These are phyloP conservation scores for Suhomyces panamericanus DNA, from an alignment of 1,139 yeast genomes.

Conservation along the genomic window DNA sequence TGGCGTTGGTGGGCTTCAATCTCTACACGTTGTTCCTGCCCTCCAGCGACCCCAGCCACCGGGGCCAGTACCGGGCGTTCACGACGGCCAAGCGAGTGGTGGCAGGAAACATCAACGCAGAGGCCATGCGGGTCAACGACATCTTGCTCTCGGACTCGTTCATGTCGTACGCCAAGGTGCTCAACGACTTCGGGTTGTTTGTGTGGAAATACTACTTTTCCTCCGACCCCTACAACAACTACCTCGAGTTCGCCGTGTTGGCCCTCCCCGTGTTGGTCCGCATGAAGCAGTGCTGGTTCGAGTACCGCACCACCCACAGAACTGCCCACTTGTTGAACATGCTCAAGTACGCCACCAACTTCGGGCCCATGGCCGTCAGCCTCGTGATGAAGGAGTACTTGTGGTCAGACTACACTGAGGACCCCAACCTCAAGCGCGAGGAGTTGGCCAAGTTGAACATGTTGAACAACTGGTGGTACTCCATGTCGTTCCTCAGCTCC, in stretches of 20 bases:
- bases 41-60: slow-evolving; percentile 8
- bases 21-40: slow-evolving; percentile 15
- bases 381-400: slow-evolving; percentile 34
- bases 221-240: slow-evolving; percentile 26
- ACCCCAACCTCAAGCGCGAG: slow-evolving; percentile 9
- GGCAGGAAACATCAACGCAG: slow-evolving; percentile 55
- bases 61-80: slow-evolving; percentile 46
- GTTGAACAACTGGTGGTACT: slow-evolving; percentile 49
- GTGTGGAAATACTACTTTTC: slow-evolving; percentile 35
- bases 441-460: slow-evolving; percentile 15
- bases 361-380: slow-evolving; percentile 60
- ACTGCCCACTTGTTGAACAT: slow-evolving; percentile 69
- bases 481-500: slow-evolving; percentile 61
- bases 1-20: slow-evolving; percentile 12
- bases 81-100: slow-evolving; percentile 55
- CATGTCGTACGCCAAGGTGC: slow-evolving; percentile 73
- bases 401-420: slow-evolving; percentile 7
- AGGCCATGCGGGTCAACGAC: slow-evolving; percentile 68
- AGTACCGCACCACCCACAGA: slow-evolving; percentile 51
- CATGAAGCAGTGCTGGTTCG: slow-evolving; percentile 76
- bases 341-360: slow-evolving; percentile 67
- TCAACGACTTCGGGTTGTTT: slow-evolving; percentile 65
- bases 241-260: slow-evolving; percentile 50
- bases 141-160: slow-evolving; percentile 78
- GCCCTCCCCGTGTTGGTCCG: slow-evolving; percentile 71